phyloP scores from a whole-genome alignment of 768 basidiomycete species.

The Tulasnella sp. region DNA sequence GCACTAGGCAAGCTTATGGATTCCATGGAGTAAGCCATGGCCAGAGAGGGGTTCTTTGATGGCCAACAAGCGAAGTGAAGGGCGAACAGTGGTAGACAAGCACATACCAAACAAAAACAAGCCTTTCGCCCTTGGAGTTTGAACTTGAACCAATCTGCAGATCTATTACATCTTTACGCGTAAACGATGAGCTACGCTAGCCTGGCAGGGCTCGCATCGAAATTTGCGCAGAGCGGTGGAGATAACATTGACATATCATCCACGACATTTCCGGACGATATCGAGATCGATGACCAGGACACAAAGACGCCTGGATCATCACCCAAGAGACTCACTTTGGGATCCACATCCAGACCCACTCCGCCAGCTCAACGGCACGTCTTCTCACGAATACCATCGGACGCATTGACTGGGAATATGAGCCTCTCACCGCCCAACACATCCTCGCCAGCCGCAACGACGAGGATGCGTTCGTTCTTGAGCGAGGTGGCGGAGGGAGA shows the following conservation, averaged over 20 bases:
- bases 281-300: neutral
- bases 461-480: slow-evolving; percentile 2
- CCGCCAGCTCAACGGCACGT: neutral
- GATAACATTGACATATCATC: slow-evolving; percentile 8
- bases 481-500: neutral
- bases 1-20: no score
- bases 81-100: no score
- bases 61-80: no score
- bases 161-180: no score
- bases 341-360: neutral
- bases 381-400: neutral
- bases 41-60: no score
- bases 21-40: no score
- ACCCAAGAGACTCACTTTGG: neutral
- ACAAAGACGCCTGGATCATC: neutral
- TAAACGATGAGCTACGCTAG: neutral
- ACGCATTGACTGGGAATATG: neutral
- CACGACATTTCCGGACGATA: neutral
- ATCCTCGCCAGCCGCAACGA: neutral
- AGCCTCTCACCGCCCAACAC: neutral
- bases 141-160: no score
- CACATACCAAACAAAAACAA: no score
- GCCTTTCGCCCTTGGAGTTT: no score
- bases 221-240: neutral
- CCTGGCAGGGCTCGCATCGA: neutral